phyloP scores from a whole-genome alignment of 805 yeast genomes.

The Candida wancherniae region DNA sequence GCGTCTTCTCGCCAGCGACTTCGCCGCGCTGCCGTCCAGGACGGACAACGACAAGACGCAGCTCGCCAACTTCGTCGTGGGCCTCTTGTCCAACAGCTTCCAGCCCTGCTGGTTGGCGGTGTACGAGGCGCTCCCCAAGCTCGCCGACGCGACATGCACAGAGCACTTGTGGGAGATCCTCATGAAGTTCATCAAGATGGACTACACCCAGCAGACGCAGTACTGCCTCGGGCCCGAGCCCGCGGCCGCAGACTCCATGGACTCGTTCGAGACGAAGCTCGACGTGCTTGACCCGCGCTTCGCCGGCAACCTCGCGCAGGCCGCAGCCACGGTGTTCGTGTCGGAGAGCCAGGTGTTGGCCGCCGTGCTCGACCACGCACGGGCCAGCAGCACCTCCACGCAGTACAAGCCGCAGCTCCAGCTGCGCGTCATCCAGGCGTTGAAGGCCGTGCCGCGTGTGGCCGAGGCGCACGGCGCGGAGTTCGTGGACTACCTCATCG shows the following conservation, averaged over 20 bases:
- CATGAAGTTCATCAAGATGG: conserved; percentile 26
- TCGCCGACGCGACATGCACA: conserved; percentile 30
- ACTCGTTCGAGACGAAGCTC: conserved; percentile 28
- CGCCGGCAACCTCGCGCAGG: conserved; percentile 32
- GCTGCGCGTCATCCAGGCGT: conserved; percentile 51
- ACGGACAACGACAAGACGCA: conserved; percentile 2
- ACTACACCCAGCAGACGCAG: conserved; percentile 18
- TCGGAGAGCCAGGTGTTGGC: conserved; percentile 29
- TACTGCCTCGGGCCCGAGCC: conserved; percentile 11
- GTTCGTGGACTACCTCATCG: conserved; percentile 46
- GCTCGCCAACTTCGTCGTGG: conserved; percentile 34
- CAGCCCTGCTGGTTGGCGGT: conserved; percentile 86
- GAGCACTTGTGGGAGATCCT: conserved; percentile 54
- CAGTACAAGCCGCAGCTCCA: conserved; percentile 43
- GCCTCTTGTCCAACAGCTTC: conserved; percentile 68
- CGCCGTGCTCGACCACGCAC: conserved; percentile 36
- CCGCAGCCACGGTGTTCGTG: conserved; percentile 18
- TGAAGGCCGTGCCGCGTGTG: conserved; percentile 54
- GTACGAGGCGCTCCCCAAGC: conserved; percentile 49
- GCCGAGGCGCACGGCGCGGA: conserved; percentile 61
- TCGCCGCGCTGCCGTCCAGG: conserved; percentile 11
- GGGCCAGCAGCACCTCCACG: conserved; percentile 13
- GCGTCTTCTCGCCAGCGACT: conserved; percentile 51
- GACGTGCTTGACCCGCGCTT: conserved; percentile 44
- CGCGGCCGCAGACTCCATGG: conserved; percentile 1